Evolutionary conservation across 1,284 basidiomycete genomes (phyloP).

Genomic region (Vanrija sp.): DNA sequence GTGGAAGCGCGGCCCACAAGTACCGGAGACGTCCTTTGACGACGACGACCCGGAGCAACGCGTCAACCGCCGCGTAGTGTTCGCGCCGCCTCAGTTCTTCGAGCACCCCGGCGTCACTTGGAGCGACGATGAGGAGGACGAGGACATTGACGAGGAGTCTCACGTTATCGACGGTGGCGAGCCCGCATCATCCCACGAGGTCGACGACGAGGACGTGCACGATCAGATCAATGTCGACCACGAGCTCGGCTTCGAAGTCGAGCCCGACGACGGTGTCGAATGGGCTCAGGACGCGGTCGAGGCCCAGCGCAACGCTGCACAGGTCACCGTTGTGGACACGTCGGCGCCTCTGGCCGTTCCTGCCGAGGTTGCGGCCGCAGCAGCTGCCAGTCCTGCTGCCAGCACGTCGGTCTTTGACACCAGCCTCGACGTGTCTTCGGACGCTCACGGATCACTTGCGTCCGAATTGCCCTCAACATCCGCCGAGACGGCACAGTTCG

Average conservation of each 20-base stretch:
- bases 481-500: not conserved
- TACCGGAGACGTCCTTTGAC: too few relatives aligned
- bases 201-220: conserved; percentile 17
- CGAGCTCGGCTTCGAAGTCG: conserved; percentile 30
- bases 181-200: conserved; percentile 4
- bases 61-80: conserved; percentile 45
- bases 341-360: conserved; percentile 4
- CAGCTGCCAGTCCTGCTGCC: not conserved
- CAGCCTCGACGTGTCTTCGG: not conserved
- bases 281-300: conserved; percentile 52
- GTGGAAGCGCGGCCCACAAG: conserved; percentile 18
- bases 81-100: conserved; percentile 54
- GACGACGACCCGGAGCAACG: conserved; percentile 19
- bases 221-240: conserved; percentile 3
- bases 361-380: conserved; percentile 8
- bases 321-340: conserved; percentile 21
- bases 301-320: conserved; percentile 33
- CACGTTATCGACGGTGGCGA: conserved; percentile 58
- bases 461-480: not conserved
- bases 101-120: conserved; percentile 57
- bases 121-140: conserved; percentile 68
- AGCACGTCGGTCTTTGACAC: not conserved
- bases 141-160: conserved; percentile 59
- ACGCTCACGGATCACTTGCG: not conserved
- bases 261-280: conserved; percentile 54